These are phyloP conservation scores for Cercospora beticola DNA, from an alignment of 2,329 filamentous ascomycete species.

Conservation along the genomic window DNA sequence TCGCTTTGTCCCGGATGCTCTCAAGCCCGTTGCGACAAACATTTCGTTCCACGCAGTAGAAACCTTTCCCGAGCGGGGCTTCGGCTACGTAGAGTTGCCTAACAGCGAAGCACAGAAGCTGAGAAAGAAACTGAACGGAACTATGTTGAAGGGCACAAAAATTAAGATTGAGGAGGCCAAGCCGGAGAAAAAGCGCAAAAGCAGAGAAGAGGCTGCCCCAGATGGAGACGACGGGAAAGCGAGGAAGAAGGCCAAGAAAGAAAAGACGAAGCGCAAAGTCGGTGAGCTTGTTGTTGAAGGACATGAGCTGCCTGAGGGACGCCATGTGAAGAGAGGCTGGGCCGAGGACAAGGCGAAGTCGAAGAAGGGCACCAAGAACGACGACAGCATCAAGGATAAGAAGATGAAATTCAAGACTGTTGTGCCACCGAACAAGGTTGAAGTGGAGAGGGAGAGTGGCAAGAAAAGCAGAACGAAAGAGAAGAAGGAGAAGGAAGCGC, in stretches of 20 bases:
- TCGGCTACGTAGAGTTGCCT: constrained; percentile 86
- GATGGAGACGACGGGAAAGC: constrained; percentile 49
- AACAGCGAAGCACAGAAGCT: constrained; percentile 81
- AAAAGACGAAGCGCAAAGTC: constrained; percentile 51
- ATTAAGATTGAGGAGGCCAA: constrained; percentile 80
- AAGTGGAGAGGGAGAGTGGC: constrained; percentile 53
- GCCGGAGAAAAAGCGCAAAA: constrained; percentile 55
- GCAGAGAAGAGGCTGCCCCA: constrained; percentile 27
- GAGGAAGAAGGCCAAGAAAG: constrained; percentile 56
- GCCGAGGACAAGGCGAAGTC: constrained; percentile 54
- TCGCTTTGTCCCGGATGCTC: constrained; percentile 67
- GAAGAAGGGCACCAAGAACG: constrained; percentile 46
- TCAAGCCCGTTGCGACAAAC: constrained; percentile 67
- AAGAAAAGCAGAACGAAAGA: constrained; percentile 63
- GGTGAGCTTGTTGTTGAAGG: constrained; percentile 58
- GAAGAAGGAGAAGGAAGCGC: constrained; percentile 56
- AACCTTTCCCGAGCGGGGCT: constrained; percentile 85
- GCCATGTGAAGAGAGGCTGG: constrained; percentile 88
- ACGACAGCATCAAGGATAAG: constrained; percentile 60
- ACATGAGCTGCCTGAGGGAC: constrained; percentile 67
- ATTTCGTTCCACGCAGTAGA: constrained; percentile 85
- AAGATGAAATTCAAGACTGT: constrained; percentile 85
- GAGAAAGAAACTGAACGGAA: constrained; percentile 85
- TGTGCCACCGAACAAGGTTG: constrained; percentile 54
- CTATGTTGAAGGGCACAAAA: constrained; percentile 79